Evolutionary conservation across 768 basidiomycete species (phyloP).

Genomic region (Tulasnella sp.): DNA sequence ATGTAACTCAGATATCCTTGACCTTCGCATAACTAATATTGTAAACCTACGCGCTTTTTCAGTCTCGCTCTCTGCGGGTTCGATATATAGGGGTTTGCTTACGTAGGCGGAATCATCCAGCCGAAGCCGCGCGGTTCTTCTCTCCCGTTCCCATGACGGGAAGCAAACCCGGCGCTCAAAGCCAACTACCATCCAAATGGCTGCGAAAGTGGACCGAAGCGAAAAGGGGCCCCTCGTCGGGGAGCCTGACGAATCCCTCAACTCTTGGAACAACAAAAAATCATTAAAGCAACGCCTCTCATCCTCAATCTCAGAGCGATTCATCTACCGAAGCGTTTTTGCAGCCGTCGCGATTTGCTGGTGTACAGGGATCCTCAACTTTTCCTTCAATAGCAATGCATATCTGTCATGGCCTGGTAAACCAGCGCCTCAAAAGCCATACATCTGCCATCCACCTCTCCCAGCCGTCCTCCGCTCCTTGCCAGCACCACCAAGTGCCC

Average conservation of each 20-base stretch:
- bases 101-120: too few species aligned
- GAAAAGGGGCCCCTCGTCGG: not conserved
- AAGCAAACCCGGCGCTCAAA: not conserved
- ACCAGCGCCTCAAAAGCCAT: not conserved
- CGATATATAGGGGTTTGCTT: too few species aligned
- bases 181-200: not conserved
- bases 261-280: not conserved
- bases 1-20: too few species aligned
- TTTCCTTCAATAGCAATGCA: not conserved
- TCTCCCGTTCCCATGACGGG: not conserved
- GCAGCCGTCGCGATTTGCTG: not conserved
- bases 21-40: too few species aligned
- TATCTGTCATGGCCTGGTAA: not conserved
- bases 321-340: not conserved
- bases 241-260: not conserved
- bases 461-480: not conserved
- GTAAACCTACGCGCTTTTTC: too few species aligned
- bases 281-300: not conserved
- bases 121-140: too few species aligned
- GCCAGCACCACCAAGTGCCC: too few species aligned
- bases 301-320: not conserved
- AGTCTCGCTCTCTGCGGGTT: too few species aligned
- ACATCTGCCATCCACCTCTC: conserved; percentile 13
- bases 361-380: not conserved
- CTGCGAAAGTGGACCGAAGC: not conserved